phyloP scores from a whole-genome alignment of 352 stramenopile species.

The Phytophthora uliginosa region DNA sequence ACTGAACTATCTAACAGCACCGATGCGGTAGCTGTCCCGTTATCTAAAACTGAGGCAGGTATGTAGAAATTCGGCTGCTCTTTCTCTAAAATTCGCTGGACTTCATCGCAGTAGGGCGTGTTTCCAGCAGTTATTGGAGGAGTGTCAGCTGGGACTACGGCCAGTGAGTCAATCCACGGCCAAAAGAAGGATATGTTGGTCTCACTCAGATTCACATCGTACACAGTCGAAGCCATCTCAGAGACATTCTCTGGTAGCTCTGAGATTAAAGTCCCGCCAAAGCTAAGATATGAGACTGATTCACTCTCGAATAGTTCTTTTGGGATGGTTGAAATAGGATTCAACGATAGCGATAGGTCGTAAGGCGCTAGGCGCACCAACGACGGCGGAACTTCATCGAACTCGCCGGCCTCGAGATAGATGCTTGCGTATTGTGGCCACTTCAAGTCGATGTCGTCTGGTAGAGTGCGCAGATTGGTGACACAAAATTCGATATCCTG shows the following conservation, averaged over 20 bases:
- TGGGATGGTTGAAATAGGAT: constrained; percentile 31
- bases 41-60: neutral
- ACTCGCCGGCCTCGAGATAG: constrained; percentile 12
- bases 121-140: constrained; percentile 29
- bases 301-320: constrained; percentile 44
- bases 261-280: constrained; percentile 32
- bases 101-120: constrained; percentile 29
- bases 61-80: constrained; percentile 3
- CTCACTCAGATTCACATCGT: constrained; percentile 38
- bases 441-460: constrained; percentile 39
- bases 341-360: constrained; percentile 36
- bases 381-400: constrained; percentile 1
- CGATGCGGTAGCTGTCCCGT: neutral
- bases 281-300: constrained; percentile 34
- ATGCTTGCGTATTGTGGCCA: constrained; percentile 39
- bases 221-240: constrained; percentile 28
- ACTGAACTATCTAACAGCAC: constrained; percentile 10
- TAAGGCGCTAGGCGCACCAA: constrained; percentile 32
- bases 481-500: constrained; percentile 41
- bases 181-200: constrained; percentile 43
- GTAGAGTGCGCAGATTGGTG: constrained; percentile 44
- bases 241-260: constrained; percentile 32
- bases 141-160: neutral
- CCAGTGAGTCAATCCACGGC: constrained; percentile 38
- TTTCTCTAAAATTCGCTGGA: constrained; percentile 18